These are phyloP conservation scores for Ilex asprella DNA, from an alignment of 257 asterid genomes.

Conservation along the genomic window DNA sequence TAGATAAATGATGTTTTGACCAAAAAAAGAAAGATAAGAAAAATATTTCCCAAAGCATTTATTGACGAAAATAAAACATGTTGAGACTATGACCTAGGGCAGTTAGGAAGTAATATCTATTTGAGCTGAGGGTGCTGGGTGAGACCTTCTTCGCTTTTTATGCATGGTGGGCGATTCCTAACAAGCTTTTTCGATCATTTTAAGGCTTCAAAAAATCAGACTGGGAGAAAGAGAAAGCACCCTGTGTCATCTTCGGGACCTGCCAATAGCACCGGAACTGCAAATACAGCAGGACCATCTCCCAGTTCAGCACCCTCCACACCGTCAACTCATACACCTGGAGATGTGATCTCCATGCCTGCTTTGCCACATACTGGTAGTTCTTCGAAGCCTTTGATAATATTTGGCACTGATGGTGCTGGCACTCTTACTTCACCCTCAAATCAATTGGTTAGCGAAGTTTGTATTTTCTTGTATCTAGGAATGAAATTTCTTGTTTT, in stretches of 20 bases:
- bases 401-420: constrained; percentile 76
- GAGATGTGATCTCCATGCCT: constrained; percentile 87
- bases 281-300: constrained; percentile 69
- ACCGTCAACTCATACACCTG: constrained; percentile 97
- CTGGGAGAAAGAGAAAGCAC: constrained; percentile 86
- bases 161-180: constrained; percentile 21
- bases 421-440: constrained; percentile 87
- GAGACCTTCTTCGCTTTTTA: not conserved
- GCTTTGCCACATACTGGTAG: constrained; percentile 72
- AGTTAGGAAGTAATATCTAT: too few relatives aligned
- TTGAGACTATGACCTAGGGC: too few relatives aligned
- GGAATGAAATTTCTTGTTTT: not conserved
- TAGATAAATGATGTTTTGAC: too few relatives aligned
- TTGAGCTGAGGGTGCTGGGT: too few relatives aligned
- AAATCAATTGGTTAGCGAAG: constrained; percentile 63
- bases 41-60: too few relatives aligned
- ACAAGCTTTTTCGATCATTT: constrained; percentile 32
- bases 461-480: constrained; percentile 3
- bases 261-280: constrained; percentile 79
- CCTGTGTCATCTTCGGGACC: constrained; percentile 93
- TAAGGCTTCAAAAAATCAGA: constrained; percentile 87
- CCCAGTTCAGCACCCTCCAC: constrained; percentile 94
- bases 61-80: too few relatives aligned
- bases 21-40: too few relatives aligned
- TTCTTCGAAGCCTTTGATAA: constrained; percentile 78